Evolutionary conservation across 1,284 basidiomycete species (phyloP).

Genomic region (Sparassis latifolia): DNA sequence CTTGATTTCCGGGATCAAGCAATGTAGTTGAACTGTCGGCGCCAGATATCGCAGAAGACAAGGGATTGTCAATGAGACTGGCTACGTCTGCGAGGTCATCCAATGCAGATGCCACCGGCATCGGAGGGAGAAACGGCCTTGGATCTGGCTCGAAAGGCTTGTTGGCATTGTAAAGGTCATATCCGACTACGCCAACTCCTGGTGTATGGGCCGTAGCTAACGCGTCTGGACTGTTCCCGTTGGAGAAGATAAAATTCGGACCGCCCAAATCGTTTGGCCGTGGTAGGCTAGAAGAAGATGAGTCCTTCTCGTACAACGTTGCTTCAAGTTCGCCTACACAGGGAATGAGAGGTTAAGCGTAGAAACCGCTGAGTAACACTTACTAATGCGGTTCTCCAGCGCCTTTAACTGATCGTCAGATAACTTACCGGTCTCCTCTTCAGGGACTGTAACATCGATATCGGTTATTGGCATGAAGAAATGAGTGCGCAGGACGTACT

Average conservation of each 20-base stretch:
- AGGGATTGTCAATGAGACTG: constrained; percentile 3
- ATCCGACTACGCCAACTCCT: no score
- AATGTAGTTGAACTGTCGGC: no score
- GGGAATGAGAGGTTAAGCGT: not conserved
- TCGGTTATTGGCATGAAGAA: no score
- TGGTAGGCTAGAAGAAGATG: no score
- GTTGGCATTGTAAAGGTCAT: not conserved
- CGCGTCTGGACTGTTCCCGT: no score
- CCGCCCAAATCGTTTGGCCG: no score
- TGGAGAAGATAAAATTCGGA: no score
- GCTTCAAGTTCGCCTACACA: constrained; percentile 56
- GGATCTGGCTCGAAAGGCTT: constrained; percentile 3
- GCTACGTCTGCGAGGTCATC: constrained; percentile 18
- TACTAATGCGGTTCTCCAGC: constrained; percentile 62
- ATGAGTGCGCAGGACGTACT: constrained; percentile 24
- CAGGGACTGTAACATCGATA: constrained; percentile 29
- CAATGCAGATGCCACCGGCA: constrained; percentile 9
- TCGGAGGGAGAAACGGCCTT: constrained; percentile 2
- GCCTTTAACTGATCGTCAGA: constrained; percentile 49
- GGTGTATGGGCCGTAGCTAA: no score
- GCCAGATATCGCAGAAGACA: no score
- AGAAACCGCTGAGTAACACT: constrained; percentile 15
- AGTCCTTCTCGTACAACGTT: constrained; percentile 33
- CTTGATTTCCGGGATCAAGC: no score
- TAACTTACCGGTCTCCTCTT: constrained; percentile 23